These are phyloP conservation scores for Cicer arietinum DNA, from an alignment of 306 rosid species.

Conservation along the genomic window DNA sequence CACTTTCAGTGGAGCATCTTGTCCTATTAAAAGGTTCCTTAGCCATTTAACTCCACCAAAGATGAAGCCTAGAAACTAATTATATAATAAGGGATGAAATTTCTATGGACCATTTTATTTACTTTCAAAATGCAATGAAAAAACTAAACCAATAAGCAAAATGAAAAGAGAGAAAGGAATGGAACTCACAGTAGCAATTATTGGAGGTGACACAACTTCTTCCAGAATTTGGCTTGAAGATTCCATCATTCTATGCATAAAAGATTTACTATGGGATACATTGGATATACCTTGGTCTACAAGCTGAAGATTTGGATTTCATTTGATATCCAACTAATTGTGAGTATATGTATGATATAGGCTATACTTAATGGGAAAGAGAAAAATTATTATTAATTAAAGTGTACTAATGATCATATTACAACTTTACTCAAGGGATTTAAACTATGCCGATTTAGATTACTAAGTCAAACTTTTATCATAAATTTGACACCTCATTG, in stretches of 20 bases:
- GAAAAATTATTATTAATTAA: no score
- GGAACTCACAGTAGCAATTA: constrained; percentile 70
- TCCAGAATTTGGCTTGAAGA: constrained; percentile 40
- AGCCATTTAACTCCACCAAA: constrained; percentile 63
- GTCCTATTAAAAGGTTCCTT: constrained; percentile 62
- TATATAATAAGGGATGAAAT: constrained; percentile 4
- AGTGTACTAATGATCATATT: no score
- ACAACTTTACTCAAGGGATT: no score
- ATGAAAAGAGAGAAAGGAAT: background rate
- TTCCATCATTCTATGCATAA: constrained; percentile 31
- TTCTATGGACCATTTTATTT: background rate
- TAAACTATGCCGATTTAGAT: no score
- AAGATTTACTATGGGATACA: background rate
- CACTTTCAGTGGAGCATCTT: constrained; percentile 65
- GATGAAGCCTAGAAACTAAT: constrained; percentile 68
- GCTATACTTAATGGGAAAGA: background rate
- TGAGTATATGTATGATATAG: background rate
- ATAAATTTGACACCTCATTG: no score
- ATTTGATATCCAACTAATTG: background rate
- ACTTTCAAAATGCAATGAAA: constrained; percentile 11
- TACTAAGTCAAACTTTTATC: no score
- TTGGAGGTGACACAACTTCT: constrained; percentile 78
- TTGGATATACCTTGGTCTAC: constrained; percentile 38
- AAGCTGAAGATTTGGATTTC: constrained; percentile 40
- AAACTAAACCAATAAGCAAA: background rate